Conservation (phyloP, 768 basidiomycete genomes). For the Boletus subparvulus region DNA sequence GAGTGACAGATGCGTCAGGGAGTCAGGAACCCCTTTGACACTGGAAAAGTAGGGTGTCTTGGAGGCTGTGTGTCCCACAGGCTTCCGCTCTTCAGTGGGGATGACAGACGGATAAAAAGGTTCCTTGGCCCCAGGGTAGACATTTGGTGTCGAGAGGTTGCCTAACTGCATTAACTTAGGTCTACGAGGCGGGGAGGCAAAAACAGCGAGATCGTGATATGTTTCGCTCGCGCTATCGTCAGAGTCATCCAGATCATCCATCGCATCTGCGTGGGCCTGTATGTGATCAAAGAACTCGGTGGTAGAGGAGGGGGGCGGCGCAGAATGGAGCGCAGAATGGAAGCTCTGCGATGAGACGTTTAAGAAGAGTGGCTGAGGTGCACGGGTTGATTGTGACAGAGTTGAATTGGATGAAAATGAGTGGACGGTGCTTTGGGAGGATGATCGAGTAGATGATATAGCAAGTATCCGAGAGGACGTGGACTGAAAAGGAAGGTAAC, state of each 20-base stretch:
- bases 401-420: slow-evolving; percentile 33
- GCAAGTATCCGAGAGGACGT: slow-evolving; percentile 18
- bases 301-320: slow-evolving; percentile 63
- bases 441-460: slow-evolving; percentile 21
- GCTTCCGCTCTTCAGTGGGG: slow-evolving; percentile 41
- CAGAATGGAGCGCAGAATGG: slow-evolving; percentile 52
- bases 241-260: slow-evolving; percentile 71
- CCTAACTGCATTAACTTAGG: slow-evolving; percentile 60
- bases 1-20: slow-evolving; percentile 33
- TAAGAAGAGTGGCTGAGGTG: slow-evolving; percentile 35
- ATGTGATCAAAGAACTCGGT: slow-evolving; percentile 76
- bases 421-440: slow-evolving; percentile 32
- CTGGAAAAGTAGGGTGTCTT: slow-evolving; percentile 47
- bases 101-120: slow-evolving; percentile 35
- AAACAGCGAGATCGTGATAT: slow-evolving; percentile 36
- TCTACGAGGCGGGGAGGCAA: slow-evolving; percentile 28
- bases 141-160: slow-evolving; percentile 68
- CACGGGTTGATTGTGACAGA: slow-evolving; percentile 17
- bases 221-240: slow-evolving; percentile 43
- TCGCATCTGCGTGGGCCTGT: slow-evolving; percentile 65
- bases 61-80: slow-evolving; percentile 52
- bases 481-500: slow-evolving; percentile 21
- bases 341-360: slow-evolving; percentile 47
- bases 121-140: slow-evolving; percentile 44
- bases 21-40: slow-evolving; percentile 37